A percentile compares a stretch with the other conserved stretches of the same genome.
Conservation (phyloP, 164 flowering plant species). For the Amborella trichopoda region DNA sequence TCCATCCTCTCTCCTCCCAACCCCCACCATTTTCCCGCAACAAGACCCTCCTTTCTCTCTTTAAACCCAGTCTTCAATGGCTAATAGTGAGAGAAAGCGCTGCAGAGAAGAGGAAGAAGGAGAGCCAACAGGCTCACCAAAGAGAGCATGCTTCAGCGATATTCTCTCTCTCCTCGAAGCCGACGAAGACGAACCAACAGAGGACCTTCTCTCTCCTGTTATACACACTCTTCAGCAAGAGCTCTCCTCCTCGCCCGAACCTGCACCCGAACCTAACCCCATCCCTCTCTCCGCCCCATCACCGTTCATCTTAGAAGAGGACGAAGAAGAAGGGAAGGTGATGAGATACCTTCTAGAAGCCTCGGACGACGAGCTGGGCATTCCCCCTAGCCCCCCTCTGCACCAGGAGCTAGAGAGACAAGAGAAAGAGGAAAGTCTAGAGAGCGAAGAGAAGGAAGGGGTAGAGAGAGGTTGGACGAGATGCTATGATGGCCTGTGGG, state of each 20-base stretch:
- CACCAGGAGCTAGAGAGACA: not conserved
- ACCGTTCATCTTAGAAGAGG: not conserved
- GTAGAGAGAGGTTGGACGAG: not conserved
- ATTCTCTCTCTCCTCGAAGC: constrained; percentile 10
- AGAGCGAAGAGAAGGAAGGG: not conserved
- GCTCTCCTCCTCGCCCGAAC: constrained; percentile 3
- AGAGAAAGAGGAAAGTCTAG: not conserved
- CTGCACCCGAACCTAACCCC: not conserved
- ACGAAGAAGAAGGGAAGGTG: constrained; percentile 2
- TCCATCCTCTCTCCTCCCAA: not conserved
- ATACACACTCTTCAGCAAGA: constrained; percentile 6
- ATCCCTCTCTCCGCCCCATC: not conserved
- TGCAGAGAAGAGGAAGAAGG: not conserved
- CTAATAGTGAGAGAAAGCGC: no score
- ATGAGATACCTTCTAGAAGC: constrained; percentile 9
- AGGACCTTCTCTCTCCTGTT: constrained; percentile 4
- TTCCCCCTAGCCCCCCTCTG: not conserved
- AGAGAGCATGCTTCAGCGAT: not conserved
- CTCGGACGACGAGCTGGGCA: constrained; percentile 14
- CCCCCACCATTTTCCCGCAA: not conserved
- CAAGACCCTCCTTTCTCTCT: no score
- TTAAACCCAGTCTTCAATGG: no score
- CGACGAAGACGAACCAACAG: constrained; percentile 10
- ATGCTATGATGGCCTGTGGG: constrained; percentile 7
- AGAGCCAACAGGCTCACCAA: not conserved